These are phyloP conservation scores for Starmerella vaccinii DNA, from an alignment of 805 yeast species.

Conservation along the genomic window DNA sequence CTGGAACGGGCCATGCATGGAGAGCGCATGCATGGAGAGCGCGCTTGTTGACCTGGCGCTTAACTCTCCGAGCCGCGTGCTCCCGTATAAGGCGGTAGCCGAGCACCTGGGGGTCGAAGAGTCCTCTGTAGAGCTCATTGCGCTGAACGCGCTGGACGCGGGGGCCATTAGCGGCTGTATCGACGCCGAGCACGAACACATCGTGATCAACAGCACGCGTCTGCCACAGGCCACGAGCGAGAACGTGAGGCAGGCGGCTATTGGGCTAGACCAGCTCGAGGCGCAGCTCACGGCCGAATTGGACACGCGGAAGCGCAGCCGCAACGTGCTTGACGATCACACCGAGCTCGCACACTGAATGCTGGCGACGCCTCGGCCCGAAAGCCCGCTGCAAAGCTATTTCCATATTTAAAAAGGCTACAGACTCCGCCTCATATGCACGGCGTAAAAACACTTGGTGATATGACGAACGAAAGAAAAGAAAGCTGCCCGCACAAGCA, in stretches of 20 bases:
- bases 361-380: too few relatives aligned
- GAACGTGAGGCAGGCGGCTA: conserved; percentile 16
- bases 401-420: too few relatives aligned
- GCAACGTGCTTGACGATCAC: not conserved
- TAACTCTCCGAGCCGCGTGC: conserved; percentile 4
- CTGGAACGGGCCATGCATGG: too few relatives aligned
- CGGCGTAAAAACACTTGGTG: too few relatives aligned
- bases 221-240: conserved; percentile 21
- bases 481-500: too few relatives aligned
- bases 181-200: conserved; percentile 21
- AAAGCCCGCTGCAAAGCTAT: too few relatives aligned
- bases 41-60: conserved; percentile 1
- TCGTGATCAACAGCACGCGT: conserved; percentile 20
- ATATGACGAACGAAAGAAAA: too few relatives aligned
- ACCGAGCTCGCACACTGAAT: not conserved
- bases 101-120: conserved; percentile 12
- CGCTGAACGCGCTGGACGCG: conserved; percentile 23
- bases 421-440: too few relatives aligned
- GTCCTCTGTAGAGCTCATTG: conserved; percentile 21
- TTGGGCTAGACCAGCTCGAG: conserved; percentile 13
- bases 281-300: conserved; percentile 7
- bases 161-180: conserved; percentile 24
- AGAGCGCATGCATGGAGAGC: not conserved
- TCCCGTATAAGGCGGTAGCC: conserved; percentile 17
- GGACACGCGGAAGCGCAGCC: conserved; percentile 11